Evolutionary conservation across 805 yeast genomes (phyloP).

Genomic region (Ogataea paraovalis): DNA sequence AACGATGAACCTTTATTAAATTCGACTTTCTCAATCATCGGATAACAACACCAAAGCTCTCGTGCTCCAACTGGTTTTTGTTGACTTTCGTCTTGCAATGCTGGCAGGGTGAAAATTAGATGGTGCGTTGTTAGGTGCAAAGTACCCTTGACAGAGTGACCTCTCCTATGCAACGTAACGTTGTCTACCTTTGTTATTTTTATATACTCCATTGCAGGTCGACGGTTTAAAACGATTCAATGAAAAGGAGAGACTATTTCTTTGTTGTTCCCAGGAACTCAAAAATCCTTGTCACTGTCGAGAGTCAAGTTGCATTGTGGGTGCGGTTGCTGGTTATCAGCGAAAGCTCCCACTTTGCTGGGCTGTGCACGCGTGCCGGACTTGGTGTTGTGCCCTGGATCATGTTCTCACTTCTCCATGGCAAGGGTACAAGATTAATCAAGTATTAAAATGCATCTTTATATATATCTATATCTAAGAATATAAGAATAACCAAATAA

Average conservation of each 20-base stretch:
- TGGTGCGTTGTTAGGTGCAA: conserved; percentile 74
- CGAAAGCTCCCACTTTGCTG: background rate
- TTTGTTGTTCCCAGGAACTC: too few species aligned
- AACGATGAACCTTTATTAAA: conserved; percentile 52
- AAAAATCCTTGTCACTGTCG: too few species aligned
- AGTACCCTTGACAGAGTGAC: conserved; percentile 51
- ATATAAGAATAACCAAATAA: background rate
- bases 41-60: conserved; percentile 92
- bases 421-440: background rate
- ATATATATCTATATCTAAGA: background rate
- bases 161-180: conserved; percentile 53
- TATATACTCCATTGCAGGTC: conserved; percentile 53
- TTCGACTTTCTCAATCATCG: conserved; percentile 64
- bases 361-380: too few species aligned
- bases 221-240: background rate
- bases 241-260: too few species aligned
- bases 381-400: too few species aligned
- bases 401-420: too few species aligned
- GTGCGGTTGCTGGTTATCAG: too few species aligned
- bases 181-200: conserved; percentile 47
- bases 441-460: background rate
- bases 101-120: conserved; percentile 51
- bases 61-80: conserved; percentile 30
- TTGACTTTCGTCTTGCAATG: conserved; percentile 8
- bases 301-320: too few species aligned